Evolutionary conservation across 1,139 yeast species (phyloP), one percentile per base, ranked within the genome.

Genomic region (Hyphopichia fennica): DNA sequence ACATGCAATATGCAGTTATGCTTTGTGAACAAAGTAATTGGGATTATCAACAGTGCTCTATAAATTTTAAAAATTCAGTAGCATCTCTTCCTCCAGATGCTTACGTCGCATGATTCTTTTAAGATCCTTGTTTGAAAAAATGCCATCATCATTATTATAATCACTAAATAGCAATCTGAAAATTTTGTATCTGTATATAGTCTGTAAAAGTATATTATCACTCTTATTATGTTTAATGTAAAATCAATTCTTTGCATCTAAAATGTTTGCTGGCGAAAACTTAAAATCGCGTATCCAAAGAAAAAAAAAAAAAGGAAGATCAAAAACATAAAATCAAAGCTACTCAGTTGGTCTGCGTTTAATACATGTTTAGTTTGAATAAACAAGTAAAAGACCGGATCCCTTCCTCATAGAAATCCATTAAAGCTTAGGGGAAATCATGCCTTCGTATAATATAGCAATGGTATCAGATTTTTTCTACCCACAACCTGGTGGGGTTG

Each of bases 401-500:
- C n/a, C n/a, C n/a, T n/a, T n/a, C n/a, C n/a, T n/a, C n/a, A n/a
- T n/a, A n/a, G n/a, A n/a, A n/a, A n/a, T n/a, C n/a, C n/a, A n/a
- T n/a, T n/a, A n/a, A n/a, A n/a, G n/a, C n/a, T n/a, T n/a, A n/a
- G n/a, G n/a, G n/a, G n/a, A n/a, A n/a, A n/a, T n/a, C n/a, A 37
- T 38, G 40, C 22, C 36, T 3, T 34, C 37, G 4, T 66, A 66
- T 54, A 73, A 72, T 46, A 72, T 73, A 41, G 85, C 88, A 10
- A 91, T 93, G 97, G 88, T 91, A 3, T 86, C 96, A 34, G 99
- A 95, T 65, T 95, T 90, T 72, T 95, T 93, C 79, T 95, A 87
- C 64, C 99, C 99, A 16, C 99, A 95, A 60, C 86, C 97, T 0
- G 99, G 99, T 2, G 99, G 99, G 8, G 95, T 95, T 3, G 99